phyloP scores from a whole-genome alignment of 2,329 filamentous ascomycete genomes.

The Hymenoscyphus infarciens region DNA sequence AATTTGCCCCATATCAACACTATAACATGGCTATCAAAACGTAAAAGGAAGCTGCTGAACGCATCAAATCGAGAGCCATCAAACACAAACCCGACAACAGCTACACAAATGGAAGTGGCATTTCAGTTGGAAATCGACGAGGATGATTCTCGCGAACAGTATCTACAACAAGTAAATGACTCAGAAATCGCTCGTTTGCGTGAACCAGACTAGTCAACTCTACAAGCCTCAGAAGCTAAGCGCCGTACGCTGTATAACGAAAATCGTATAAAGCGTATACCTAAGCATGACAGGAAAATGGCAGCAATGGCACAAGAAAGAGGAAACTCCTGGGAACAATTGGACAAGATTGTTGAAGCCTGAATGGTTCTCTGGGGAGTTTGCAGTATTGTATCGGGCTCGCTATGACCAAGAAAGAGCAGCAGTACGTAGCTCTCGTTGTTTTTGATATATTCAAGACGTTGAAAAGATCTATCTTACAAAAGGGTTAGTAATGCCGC shows the following conservation, averaged over 20 bases:
- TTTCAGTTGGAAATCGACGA: not conserved
- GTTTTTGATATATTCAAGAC: too few species aligned
- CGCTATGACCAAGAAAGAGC: too few species aligned
- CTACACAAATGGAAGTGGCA: not conserved
- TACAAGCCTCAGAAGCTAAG: not conserved
- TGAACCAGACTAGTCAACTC: not conserved
- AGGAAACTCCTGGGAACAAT: not conserved
- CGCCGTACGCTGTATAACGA: not conserved
- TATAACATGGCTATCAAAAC: not conserved
- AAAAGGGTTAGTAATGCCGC: too few species aligned
- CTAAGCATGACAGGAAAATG: not conserved
- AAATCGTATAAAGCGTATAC: not conserved
- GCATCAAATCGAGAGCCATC: not conserved
- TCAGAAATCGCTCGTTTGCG: not conserved
- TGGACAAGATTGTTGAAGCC: not conserved
- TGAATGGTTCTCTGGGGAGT: too few species aligned
- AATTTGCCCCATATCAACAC: not conserved
- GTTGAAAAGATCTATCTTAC: too few species aligned
- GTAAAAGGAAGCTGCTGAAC: not conserved
- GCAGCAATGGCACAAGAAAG: not conserved
- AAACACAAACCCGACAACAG: not conserved
- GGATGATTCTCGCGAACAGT: not conserved
- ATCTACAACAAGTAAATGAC: not conserved
- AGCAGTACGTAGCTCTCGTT: too few species aligned
- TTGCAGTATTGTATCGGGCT: too few species aligned